phyloP scores from a whole-genome alignment of 495 filamentous ascomycete species.

The Aspergillus conjunctus region DNA sequence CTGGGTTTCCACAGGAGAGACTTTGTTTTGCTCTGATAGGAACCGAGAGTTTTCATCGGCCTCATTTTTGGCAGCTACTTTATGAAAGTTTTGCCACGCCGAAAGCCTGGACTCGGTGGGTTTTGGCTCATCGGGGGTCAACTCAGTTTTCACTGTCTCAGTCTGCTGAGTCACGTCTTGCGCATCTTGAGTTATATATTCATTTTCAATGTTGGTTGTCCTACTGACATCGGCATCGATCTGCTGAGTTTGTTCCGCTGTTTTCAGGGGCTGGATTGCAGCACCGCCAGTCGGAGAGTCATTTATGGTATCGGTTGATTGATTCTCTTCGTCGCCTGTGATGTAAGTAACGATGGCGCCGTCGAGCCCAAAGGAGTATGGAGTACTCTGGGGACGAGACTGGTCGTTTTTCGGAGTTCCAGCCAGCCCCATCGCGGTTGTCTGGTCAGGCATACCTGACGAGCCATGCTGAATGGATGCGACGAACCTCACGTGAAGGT shows the following conservation, averaged over 20 bases:
- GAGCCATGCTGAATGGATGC: conserved; percentile 67
- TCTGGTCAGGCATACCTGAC: not conserved
- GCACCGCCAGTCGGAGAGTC: not conserved
- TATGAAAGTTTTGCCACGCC: conserved; percentile 42
- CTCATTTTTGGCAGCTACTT: conserved; percentile 32
- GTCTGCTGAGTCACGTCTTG: not conserved
- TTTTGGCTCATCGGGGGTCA: not conserved
- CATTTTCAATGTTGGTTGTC: not conserved
- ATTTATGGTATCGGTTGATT: not conserved
- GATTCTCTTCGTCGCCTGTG: conserved; percentile 6
- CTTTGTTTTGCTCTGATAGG: conserved; percentile 19
- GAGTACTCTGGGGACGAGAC: not conserved
- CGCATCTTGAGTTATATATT: not conserved
- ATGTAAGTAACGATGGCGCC: conserved; percentile 19
- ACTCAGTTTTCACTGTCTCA: not conserved
- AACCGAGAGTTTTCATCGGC: conserved; percentile 31
- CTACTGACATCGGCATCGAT: not conserved
- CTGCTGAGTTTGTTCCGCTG: not conserved
- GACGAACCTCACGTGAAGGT: conserved; percentile 83
- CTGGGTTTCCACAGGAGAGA: conserved; percentile 6
- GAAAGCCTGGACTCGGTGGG: conserved; percentile 16
- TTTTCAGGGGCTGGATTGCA: not conserved
- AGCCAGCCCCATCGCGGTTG: conserved; percentile 19
- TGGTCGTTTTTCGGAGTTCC: conserved; percentile 5
- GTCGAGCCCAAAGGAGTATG: conserved; percentile 26